Evolutionary conservation across 2,329 filamentous ascomycete genomes (phyloP).

Genomic region (Exophiala sp.): DNA sequence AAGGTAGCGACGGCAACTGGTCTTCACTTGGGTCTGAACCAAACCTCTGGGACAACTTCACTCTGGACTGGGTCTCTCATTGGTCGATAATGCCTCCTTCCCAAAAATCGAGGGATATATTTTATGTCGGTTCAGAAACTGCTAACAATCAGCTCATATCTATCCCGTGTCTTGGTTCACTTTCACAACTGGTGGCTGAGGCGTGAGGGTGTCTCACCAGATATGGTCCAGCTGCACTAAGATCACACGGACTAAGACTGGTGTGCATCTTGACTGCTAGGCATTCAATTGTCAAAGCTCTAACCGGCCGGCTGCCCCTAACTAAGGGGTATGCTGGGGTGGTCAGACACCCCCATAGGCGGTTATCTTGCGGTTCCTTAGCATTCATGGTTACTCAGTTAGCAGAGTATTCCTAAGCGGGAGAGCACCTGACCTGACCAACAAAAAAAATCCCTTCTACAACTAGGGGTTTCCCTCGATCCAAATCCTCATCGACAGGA

Average conservation of each 20-base stretch:
- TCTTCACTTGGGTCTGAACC: no score
- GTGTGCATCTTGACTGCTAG: no score
- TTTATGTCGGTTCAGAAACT: neutral
- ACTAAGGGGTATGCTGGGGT: no score
- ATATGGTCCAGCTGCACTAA: slow-evolving; percentile 9
- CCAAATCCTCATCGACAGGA: neutral
- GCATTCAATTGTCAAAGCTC: no score
- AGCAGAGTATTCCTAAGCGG: neutral
- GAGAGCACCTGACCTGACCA: neutral
- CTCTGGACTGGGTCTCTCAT: no score
- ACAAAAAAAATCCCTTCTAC: neutral
- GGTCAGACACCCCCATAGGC: neutral
- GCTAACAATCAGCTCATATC: slow-evolving; percentile 5
- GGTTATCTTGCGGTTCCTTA: neutral
- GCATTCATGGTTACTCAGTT: neutral
- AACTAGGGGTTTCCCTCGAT: neutral
- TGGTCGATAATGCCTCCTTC: no score
- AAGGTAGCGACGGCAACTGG: no score
- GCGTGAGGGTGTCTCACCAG: slow-evolving; percentile 8
- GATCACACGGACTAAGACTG: neutral
- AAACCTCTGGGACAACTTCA: no score
- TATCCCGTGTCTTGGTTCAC: slow-evolving; percentile 2
- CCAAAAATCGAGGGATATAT: neutral
- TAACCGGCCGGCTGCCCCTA: no score
- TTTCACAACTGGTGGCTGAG: neutral